Conservation (phyloP, 2,329 filamentous ascomycete species). For the Didymella pomorum region DNA sequence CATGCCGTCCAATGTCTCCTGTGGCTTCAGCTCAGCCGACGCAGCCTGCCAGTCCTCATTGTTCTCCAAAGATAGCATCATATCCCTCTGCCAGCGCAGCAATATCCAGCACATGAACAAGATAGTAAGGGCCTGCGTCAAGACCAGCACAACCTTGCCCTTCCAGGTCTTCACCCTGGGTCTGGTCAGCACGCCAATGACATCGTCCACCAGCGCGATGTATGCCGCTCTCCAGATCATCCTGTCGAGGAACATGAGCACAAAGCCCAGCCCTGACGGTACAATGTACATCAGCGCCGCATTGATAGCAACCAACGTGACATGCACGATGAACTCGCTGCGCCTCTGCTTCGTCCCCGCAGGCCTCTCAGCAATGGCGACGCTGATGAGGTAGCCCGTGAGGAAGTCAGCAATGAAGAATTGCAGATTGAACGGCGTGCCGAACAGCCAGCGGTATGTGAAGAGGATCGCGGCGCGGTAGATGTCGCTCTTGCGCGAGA, state of each 20-base stretch:
- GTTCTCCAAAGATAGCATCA: neutral
- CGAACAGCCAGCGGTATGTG: slow-evolving; percentile 26
- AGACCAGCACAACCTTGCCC: slow-evolving; percentile 20
- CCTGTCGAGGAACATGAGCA: slow-evolving; percentile 16
- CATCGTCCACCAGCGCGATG: slow-evolving; percentile 32
- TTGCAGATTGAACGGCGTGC: slow-evolving; percentile 21
- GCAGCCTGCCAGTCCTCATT: neutral
- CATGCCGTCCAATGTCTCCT: neutral
- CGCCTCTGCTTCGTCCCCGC: slow-evolving; percentile 21
- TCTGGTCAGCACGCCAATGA: slow-evolving; percentile 24
- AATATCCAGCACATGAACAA: slow-evolving; percentile 3
- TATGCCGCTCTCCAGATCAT: slow-evolving; percentile 24
- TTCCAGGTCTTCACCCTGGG: slow-evolving; percentile 24
- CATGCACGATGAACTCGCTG: slow-evolving; percentile 24
- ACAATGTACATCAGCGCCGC: slow-evolving; percentile 7
- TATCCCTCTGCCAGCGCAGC: slow-evolving; percentile 8
- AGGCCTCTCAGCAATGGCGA: slow-evolving; percentile 22
- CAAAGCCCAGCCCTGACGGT: slow-evolving; percentile 13
- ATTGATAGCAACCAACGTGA: slow-evolving; percentile 19
- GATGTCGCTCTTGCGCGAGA: slow-evolving; percentile 25
- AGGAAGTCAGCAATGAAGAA: slow-evolving; percentile 24
- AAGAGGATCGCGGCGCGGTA: slow-evolving; percentile 28
- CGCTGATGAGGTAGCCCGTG: slow-evolving; percentile 13
- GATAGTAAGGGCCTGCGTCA: slow-evolving; percentile 21
- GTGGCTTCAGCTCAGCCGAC: neutral